Evolutionary conservation across 2,329 filamentous ascomycete species (phyloP).

Genomic region (Pyrenochaeta sp.): DNA sequence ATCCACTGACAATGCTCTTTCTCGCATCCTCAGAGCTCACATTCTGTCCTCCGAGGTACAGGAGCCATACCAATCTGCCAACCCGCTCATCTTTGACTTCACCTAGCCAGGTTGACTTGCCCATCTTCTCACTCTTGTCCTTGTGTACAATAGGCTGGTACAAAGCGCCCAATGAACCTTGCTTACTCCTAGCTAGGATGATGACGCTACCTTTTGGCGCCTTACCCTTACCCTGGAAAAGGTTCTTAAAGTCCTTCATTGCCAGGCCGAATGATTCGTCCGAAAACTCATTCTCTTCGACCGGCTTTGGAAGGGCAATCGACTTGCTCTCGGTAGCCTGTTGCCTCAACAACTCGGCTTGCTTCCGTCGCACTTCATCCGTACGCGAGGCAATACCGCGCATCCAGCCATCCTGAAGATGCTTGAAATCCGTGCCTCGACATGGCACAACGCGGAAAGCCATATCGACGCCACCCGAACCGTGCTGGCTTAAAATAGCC

Average conservation of each 20-base stretch:
- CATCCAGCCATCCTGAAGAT: constrained; percentile 90
- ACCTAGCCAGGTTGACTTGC: constrained; percentile 69
- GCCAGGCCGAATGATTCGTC: constrained; percentile 80
- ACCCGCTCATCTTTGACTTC: constrained; percentile 80
- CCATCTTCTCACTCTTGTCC: constrained; percentile 51
- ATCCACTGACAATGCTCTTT: constrained; percentile 82
- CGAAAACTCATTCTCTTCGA: constrained; percentile 59
- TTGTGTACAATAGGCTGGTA: constrained; percentile 36
- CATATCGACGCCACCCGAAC: constrained; percentile 68
- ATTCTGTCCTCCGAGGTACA: constrained; percentile 85
- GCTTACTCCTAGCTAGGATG: constrained; percentile 72
- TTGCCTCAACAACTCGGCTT: constrained; percentile 48
- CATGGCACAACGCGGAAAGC: constrained; percentile 86
- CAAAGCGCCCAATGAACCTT: constrained; percentile 64
- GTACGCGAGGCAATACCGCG: constrained; percentile 81
- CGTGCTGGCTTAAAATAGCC: constrained; percentile 67
- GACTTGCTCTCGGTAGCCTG: constrained; percentile 53
- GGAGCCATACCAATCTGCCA: constrained; percentile 83
- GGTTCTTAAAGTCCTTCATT: constrained; percentile 77
- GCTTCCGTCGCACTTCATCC: constrained; percentile 56
- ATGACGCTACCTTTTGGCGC: constrained; percentile 84
- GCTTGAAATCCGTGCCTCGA: constrained; percentile 92
- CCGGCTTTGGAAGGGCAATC: constrained; percentile 41
- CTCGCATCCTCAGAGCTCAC: constrained; percentile 86
- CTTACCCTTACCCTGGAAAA: constrained; percentile 81